Conservation (phyloP, 306 rosid species). For the Rubus idaeus region DNA sequence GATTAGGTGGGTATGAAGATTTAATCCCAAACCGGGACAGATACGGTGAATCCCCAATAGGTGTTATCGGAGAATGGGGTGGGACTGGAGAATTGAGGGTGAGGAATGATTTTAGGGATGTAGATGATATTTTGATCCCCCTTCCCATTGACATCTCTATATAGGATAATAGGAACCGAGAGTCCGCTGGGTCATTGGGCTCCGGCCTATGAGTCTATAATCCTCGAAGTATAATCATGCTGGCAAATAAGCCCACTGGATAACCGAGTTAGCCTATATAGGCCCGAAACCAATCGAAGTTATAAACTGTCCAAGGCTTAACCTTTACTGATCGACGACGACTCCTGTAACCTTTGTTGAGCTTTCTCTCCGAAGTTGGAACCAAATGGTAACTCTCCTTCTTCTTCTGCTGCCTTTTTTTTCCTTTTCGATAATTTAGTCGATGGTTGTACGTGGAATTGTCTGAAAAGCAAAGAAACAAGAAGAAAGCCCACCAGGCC, state of each 20-base stretch:
- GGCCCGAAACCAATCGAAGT: neutral
- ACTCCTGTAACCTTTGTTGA: neutral
- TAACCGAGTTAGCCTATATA: neutral
- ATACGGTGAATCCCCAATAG: too few relatives aligned
- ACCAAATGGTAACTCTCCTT: conserved; percentile 5
- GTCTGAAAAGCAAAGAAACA: neutral
- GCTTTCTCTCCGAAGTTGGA: neutral
- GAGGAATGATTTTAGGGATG: too few relatives aligned
- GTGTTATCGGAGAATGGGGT: too few relatives aligned
- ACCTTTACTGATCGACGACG: neutral
- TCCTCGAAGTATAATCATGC: too few relatives aligned
- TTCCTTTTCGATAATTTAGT: too few relatives aligned
- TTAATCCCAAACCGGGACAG: too few relatives aligned
- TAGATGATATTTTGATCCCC: too few relatives aligned
- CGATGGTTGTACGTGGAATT: neutral
- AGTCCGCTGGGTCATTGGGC: neutral
- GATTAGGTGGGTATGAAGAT: too few relatives aligned
- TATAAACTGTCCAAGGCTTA: neutral
- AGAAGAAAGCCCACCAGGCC: neutral
- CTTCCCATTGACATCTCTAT: too few relatives aligned
- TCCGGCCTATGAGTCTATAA: neutral
- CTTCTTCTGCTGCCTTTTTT: neutral
- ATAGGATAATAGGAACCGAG: neutral
- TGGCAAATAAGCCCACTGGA: neutral
- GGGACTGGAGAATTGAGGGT: too few relatives aligned